Base-by-base conservation (phyloP, 2,329 filamentous ascomycete genomes). In the Penicillium sp. region DNA sequence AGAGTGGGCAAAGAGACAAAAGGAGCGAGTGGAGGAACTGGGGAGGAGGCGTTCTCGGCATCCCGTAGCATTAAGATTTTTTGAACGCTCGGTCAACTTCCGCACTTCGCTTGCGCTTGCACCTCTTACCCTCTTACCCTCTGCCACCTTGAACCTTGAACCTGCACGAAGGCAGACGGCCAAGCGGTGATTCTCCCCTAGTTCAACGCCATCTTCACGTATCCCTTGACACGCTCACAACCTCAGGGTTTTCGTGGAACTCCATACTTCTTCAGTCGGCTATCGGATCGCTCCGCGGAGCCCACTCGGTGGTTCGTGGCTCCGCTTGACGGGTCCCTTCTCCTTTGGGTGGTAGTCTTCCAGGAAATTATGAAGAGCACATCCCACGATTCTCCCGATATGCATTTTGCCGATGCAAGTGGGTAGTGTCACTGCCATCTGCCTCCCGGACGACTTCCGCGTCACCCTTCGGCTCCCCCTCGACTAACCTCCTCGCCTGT, bases 71-170 rank as follows among this genome's bases (percentile, higher is more conserved):
- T 29, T 33, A 31, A 13, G 34, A 34, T 42, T 38, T 53, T 43
- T 43, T 49, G 21, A 4, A 3, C 38, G 29, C 53, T 66, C 64
- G 64, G 64, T 51, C 63, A 65, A 66, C 62, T 41, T 65, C 64
- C 64, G 63, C 51, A 28, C 21, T 48, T 12, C 47, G 29, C 29
- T 15, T 16, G 24, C 41, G 34, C 15, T 26, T 33, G 13, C 42
- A 18, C 26, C 44, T 45, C 41, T 47, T 33, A 8, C 18, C 26
- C 44, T 45, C 41, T 47, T 33, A 8, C 18, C 8, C 18, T 12
- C 15, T 24, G 15, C 24, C 33, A 44, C 39, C 21, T 21, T 26
- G 13, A 9, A 42, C 21, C 2, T 42, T 5, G 39, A 42, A 2
- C 18, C 24, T 24, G 21, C 7, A 38, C 34, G 8, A 8, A 9